phyloP scores from a whole-genome alignment of 306 rosid genomes.

The Casuarina cunninghamiana region DNA sequence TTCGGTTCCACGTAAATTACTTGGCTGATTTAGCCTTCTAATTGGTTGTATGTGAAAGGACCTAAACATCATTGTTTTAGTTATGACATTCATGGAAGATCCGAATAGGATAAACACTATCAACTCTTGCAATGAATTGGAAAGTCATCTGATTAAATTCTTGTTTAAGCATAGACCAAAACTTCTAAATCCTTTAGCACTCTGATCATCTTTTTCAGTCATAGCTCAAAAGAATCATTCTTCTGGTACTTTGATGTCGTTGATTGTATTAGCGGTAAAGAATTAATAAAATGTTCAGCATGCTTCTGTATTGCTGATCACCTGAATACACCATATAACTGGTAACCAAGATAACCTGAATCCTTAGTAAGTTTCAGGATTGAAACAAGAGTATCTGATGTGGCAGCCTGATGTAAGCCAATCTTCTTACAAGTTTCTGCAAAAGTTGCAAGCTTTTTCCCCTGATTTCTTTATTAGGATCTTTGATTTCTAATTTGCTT shows the following conservation, averaged over 20 bases:
- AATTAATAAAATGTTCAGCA: neutral
- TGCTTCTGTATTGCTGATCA: neutral
- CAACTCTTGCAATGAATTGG: neutral
- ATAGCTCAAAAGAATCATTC: neutral
- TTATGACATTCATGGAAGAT: neutral
- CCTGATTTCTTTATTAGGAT: neutral
- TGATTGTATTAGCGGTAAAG: neutral
- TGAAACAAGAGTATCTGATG: neutral
- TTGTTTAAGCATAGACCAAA: neutral
- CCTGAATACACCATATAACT: neutral
- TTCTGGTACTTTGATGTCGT: neutral
- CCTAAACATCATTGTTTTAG: neutral
- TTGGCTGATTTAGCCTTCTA: neutral
- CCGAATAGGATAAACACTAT: neutral
- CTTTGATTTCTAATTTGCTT: neutral
- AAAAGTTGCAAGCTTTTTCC: neutral
- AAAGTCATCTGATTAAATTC: neutral
- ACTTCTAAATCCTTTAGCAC: neutral
- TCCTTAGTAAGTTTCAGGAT: neutral
- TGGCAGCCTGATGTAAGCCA: neutral
- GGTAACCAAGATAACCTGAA: neutral
- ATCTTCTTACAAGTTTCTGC: neutral
- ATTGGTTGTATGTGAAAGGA: neutral
- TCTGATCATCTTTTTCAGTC: neutral
- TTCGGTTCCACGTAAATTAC: neutral